Conservation (phyloP, 1,284 basidiomycete genomes). For the Cutaneotrichosporon dermatis region DNA sequence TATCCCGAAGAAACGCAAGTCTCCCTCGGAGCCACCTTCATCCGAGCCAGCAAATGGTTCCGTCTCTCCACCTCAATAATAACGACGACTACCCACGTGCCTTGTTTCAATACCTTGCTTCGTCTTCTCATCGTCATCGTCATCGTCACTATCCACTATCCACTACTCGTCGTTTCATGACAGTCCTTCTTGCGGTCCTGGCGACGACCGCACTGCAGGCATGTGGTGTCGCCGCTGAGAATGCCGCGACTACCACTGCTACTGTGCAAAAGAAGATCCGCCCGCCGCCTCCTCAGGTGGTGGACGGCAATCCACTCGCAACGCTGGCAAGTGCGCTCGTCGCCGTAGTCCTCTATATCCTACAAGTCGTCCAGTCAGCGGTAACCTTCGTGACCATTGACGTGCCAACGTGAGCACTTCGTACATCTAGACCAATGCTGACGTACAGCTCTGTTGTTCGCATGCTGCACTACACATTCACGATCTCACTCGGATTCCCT, state of each 20-base stretch:
- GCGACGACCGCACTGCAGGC: not conserved
- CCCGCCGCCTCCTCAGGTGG: constrained; percentile 7
- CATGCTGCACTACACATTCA: constrained; percentile 81
- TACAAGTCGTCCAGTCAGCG: constrained; percentile 67
- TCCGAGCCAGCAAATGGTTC: no score
- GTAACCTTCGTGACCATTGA: constrained; percentile 74
- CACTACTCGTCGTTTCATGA: not conserved
- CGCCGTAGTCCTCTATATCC: constrained; percentile 73
- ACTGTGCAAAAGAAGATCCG: constrained; percentile 1
- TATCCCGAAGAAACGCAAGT: no score
- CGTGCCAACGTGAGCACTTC: constrained; percentile 65
- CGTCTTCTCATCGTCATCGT: no score
- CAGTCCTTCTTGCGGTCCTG: not conserved
- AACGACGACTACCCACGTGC: no score
- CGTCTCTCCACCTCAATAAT: no score
- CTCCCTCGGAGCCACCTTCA: no score
- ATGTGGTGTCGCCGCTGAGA: not conserved
- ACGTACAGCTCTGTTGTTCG: constrained; percentile 47
- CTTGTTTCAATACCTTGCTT: no score
- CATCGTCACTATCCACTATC: no score
- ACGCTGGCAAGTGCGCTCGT: constrained; percentile 75
- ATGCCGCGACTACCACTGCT: not conserved
- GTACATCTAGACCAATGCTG: no score
- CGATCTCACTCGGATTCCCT: constrained; percentile 82
- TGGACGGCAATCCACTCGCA: constrained; percentile 57